Evolutionary conservation across 176 grass and related monocot species (phyloP).

Genomic region (Secale cereale): DNA sequence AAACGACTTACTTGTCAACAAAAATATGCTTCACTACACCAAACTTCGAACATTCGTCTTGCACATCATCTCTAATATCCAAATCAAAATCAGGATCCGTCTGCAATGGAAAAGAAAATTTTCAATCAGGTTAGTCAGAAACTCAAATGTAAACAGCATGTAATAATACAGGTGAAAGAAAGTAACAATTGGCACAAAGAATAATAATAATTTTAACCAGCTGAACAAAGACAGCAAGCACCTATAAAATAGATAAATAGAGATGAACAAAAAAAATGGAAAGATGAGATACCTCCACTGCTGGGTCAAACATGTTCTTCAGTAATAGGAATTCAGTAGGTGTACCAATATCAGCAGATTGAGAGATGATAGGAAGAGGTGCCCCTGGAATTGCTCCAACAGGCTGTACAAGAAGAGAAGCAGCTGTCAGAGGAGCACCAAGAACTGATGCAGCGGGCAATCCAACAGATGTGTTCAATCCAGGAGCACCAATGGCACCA

Average conservation of each 20-base stretch:
- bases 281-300: slow-evolving; percentile 55
- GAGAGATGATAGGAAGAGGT: slow-evolving; percentile 51
- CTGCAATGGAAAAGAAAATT: slow-evolving; percentile 32
- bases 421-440: slow-evolving; percentile 37
- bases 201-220: not conserved
- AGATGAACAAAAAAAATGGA: not conserved
- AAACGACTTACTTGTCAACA: slow-evolving; percentile 69
- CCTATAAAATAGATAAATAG: not conserved
- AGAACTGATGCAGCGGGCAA: slow-evolving; percentile 56
- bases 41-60: slow-evolving; percentile 83
- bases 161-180: not conserved
- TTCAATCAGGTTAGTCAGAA: not conserved
- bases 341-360: slow-evolving; percentile 31
- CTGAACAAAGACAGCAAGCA: not conserved
- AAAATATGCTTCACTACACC: slow-evolving; percentile 71
- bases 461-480: slow-evolving; percentile 35
- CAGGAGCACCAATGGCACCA: slow-evolving; percentile 58
- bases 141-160: not conserved
- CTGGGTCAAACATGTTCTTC: slow-evolving; percentile 98
- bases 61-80: slow-evolving; percentile 86
- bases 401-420: slow-evolving; percentile 56
- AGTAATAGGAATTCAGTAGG: slow-evolving; percentile 83
- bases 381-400: slow-evolving; percentile 46
- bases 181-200: not conserved
- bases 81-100: slow-evolving; percentile 88